Evolutionary conservation across 2,329 filamentous ascomycete species (phyloP).

Genomic region (Elsinoe necatrix): DNA sequence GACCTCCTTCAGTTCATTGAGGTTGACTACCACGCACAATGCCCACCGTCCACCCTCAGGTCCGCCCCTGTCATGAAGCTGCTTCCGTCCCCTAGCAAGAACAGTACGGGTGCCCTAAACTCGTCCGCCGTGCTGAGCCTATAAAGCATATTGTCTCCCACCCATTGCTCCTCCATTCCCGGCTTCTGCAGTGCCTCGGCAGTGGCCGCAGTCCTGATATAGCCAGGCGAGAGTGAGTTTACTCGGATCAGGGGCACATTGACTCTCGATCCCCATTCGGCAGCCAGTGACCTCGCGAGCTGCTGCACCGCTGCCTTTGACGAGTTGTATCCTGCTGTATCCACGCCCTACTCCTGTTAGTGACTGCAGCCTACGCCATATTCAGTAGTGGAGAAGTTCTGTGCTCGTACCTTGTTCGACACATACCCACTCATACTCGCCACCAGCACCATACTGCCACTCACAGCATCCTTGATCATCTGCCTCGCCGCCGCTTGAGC

Average conservation of each 20-base stretch:
- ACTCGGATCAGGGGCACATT: slow-evolving; percentile 36
- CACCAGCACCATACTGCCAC: slow-evolving; percentile 33
- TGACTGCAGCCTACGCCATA: not conserved
- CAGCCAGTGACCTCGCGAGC: slow-evolving; percentile 43
- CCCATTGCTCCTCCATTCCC: slow-evolving; percentile 13
- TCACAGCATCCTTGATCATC: slow-evolving; percentile 26
- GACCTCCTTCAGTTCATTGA: too few species aligned
- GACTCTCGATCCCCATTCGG: slow-evolving; percentile 42
- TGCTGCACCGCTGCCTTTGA: slow-evolving; percentile 49
- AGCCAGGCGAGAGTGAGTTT: slow-evolving; percentile 29
- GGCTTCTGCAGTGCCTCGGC: slow-evolving; percentile 10
- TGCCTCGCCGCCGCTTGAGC: slow-evolving; percentile 29
- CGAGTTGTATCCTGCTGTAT: slow-evolving; percentile 43
- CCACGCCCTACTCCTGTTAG: slow-evolving; percentile 27
- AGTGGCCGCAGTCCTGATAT: slow-evolving; percentile 21
- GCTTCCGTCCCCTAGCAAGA: slow-evolving; percentile 9
- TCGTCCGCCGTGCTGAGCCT: slow-evolving; percentile 8
- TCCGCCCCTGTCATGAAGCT: slow-evolving; percentile 15
- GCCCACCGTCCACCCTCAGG: slow-evolving; percentile 14
- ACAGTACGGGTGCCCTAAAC: slow-evolving; percentile 3
- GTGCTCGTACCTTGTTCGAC: slow-evolving; percentile 24
- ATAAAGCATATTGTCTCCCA: slow-evolving; percentile 10
- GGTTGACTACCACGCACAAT: slow-evolving; percentile 14
- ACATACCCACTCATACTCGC: slow-evolving; percentile 32
- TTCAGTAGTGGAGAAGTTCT: not conserved